These are phyloP conservation scores for Capsicum rhomboideum DNA, from an alignment of 257 asterid species.

Conservation along the genomic window DNA sequence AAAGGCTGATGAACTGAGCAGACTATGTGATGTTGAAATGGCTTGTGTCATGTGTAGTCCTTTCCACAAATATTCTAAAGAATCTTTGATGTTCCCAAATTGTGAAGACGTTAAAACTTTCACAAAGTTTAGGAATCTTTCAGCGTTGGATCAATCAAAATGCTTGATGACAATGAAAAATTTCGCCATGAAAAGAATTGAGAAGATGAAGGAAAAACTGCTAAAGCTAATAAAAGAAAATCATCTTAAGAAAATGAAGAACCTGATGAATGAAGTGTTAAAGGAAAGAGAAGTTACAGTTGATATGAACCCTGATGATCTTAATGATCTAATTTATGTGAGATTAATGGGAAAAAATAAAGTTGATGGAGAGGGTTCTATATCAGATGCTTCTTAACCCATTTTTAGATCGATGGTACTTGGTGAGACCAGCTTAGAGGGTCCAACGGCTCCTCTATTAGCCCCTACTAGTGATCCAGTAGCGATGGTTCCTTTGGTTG, in stretches of 20 bases:
- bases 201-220: not conserved
- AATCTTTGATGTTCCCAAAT: conserved; percentile 3
- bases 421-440: too few species aligned
- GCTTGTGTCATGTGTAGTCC: not conserved
- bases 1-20: conserved; percentile 1
- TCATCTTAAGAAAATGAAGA: not conserved
- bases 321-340: too few species aligned
- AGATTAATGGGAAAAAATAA: too few species aligned
- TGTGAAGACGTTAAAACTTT: too few species aligned
- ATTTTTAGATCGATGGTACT: too few species aligned
- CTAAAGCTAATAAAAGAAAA: not conserved
- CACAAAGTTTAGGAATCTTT: not conserved
- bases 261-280: not conserved
- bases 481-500: too few species aligned
- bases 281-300: too few species aligned
- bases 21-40: conserved; percentile 7
- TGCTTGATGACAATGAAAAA: not conserved
- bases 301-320: too few species aligned
- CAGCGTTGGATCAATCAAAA: not conserved
- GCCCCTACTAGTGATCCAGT: too few species aligned
- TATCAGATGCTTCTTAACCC: too few species aligned
- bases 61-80: not conserved
- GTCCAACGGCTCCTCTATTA: too few species aligned
- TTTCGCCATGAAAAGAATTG: not conserved
- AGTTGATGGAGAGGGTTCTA: too few species aligned